Evolutionary conservation across 257 asterid genomes (phyloP), one percentile per base, ranked within the genome.

Genomic region (Solanum clarkiae): DNA sequence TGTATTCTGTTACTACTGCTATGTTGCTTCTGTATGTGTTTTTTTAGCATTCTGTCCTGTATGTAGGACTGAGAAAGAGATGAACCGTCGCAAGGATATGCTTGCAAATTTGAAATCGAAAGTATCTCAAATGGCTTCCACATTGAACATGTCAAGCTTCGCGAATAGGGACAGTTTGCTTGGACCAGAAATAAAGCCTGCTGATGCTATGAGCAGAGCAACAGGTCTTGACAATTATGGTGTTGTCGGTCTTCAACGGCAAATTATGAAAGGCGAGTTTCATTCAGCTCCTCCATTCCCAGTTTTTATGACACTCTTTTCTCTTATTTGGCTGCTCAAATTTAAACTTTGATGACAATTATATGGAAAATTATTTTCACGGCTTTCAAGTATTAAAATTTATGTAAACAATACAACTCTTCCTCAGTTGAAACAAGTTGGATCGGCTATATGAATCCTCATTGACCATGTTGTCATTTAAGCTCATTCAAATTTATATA

Each of bases 81-180:
- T 91, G 91, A 97, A 93, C 81, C 98, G 98, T 53, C 98, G 99
- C 74, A 91, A 85, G 84, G 98, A 97, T 90, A 90, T 93, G 95
- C 88, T 92, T 86, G 59, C 88, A 84, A 93, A 90, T 88, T 86
- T 97, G 93, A 92, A 91, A 80, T 89, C 93, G 29, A 97, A 97
- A 90, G 97, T 89, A 71, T 91, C 83, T 85, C 97, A 95, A 87
- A 95, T 97, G 98, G 98, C 98, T 57, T 90, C 94, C 85, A 66
- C 92, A 36, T 90, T 97, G 91, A 97, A 95, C 90, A 95, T 92
- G 97, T 94, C 98, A 65, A 94, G 91, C 88, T 92, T 93, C 90
- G 98, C 95, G 6, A 94, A 87, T 83, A 91, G 99, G 88, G 99
- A 96, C 91, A 92, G 94, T 92, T 91, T 95, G 89, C 96, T 96